These are phyloP conservation scores for Salix exigua DNA, from an alignment of 345 rosid species.

Conservation along the genomic window DNA sequence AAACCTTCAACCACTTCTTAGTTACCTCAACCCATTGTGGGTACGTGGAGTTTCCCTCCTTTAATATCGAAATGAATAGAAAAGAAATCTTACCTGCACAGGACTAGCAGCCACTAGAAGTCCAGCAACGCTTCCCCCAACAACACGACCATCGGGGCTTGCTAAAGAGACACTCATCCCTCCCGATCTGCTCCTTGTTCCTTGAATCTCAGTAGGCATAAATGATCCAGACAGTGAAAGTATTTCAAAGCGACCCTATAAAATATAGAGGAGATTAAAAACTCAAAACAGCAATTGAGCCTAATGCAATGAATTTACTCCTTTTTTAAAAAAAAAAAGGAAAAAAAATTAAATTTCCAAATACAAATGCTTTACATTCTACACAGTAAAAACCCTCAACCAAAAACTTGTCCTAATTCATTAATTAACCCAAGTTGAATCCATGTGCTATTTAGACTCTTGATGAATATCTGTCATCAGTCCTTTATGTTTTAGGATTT, in stretches of 20 bases:
- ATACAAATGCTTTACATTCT: neutral
- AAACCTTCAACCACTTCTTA: neutral
- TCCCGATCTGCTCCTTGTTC: conserved; percentile 86
- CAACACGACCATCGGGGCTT: conserved; percentile 92
- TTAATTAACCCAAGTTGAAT: neutral
- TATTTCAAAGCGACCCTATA: conserved; percentile 95
- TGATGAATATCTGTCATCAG: neutral
- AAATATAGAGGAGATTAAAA: neutral
- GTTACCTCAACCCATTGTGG: neutral
- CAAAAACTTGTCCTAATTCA: neutral
- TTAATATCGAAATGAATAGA: neutral
- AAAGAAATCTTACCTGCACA: conserved; percentile 55
- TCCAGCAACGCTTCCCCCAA: conserved; percentile 95
- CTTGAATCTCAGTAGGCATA: conserved; percentile 84
- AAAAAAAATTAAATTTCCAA: neutral
- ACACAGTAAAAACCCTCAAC: neutral
- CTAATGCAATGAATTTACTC: neutral
- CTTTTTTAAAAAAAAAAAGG: too few relatives aligned
- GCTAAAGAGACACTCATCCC: conserved; percentile 96
- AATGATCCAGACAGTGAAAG: conserved; percentile 93
- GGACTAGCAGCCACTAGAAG: conserved; percentile 88
- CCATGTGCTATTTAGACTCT: neutral
- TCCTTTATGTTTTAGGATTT: neutral
- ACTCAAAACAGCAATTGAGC: neutral
- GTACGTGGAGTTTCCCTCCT: neutral